A percentile compares a stretch with the other conserved stretches of the same genome.
phyloP scores from a whole-genome alignment of 2,329 filamentous ascomycete species.

The Trichoderma simmonsii region DNA sequence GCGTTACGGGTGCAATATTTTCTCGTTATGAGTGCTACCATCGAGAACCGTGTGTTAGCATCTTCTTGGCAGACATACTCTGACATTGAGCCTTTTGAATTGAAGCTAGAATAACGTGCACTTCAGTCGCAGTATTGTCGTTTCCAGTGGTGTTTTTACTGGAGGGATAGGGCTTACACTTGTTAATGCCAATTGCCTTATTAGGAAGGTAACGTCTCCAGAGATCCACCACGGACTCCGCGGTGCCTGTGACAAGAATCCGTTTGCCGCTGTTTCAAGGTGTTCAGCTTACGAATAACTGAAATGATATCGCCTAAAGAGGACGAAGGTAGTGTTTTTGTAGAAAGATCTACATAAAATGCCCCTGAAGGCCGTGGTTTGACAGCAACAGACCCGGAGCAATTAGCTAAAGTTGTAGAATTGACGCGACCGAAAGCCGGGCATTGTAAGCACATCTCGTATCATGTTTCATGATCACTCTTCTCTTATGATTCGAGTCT shows the following conservation, averaged over 20 bases:
- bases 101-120: background rate
- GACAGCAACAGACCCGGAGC: background rate
- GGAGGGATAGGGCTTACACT: background rate
- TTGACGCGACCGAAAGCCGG: background rate
- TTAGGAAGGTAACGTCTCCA: background rate
- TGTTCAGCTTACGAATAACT: background rate
- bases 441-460: background rate
- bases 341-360: background rate
- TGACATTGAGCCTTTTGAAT: background rate
- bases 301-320: background rate
- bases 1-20: background rate
- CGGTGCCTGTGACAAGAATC: background rate
- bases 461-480: background rate
- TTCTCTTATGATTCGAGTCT: background rate
- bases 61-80: background rate
- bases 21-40: accelerated
- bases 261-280: background rate
- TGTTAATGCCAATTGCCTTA: background rate
- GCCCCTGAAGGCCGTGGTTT: background rate
- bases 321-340: background rate
- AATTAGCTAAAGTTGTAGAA: background rate
- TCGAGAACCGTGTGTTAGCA: accelerated
- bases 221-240: background rate
- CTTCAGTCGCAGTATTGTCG: background rate
- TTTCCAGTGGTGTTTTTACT: background rate